Evolutionary conservation across 257 asterid species (phyloP).

Genomic region (Solanum chiquidenum): DNA sequence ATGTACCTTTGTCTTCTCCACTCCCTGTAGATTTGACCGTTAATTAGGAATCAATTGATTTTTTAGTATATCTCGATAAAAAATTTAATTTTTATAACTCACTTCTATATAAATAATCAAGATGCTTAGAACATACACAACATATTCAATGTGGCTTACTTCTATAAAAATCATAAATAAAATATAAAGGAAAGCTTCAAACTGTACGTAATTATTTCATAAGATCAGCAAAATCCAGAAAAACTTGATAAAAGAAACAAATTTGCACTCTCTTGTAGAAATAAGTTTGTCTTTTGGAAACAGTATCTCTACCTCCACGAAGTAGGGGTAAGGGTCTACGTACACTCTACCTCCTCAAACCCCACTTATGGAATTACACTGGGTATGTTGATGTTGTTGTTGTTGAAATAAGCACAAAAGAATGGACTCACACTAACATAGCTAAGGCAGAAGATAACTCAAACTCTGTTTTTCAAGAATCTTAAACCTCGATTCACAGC

Average conservation of each 20-base stretch:
- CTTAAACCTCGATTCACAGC: background rate
- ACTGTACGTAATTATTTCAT: background rate
- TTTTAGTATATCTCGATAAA: no score
- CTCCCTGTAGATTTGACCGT: no score
- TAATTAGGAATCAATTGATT: no score
- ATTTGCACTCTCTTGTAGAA: background rate
- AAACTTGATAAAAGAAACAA: background rate
- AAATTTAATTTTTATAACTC: background rate
- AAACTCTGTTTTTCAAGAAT: slow-evolving; percentile 43
- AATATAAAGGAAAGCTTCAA: background rate
- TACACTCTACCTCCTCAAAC: background rate
- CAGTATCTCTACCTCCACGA: background rate
- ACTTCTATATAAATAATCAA: background rate
- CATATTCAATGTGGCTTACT: background rate
- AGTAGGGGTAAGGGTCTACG: background rate
- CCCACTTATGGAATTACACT: background rate
- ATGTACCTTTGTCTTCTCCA: no score
- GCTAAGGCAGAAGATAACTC: slow-evolving; percentile 34
- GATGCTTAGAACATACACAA: background rate
- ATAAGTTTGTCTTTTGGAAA: background rate
- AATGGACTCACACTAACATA: slow-evolving; percentile 12
- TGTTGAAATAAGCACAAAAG: background rate
- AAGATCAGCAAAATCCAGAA: background rate
- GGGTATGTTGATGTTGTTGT: background rate
- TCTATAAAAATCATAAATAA: background rate